Percentiles rank a stretch among this genome's conserved stretches.
Conservation (phyloP, 2,329 filamentous ascomycete species). For the Tolypocladium amazonense region DNA sequence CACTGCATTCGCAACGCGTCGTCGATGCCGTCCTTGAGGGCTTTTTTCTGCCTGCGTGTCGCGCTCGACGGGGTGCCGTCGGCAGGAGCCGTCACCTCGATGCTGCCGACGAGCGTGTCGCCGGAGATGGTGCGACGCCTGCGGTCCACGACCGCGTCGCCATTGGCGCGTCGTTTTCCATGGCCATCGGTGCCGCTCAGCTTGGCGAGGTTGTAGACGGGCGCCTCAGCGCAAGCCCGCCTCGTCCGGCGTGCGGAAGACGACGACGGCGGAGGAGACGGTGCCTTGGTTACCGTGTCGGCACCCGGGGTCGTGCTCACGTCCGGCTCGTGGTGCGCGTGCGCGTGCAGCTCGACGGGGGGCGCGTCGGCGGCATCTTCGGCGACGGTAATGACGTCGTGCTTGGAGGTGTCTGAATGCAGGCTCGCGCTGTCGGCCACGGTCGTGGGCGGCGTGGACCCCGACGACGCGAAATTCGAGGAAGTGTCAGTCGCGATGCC, state of each 20-base stretch:
- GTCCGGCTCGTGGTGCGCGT: conserved; percentile 9
- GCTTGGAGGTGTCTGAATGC: conserved; percentile 31
- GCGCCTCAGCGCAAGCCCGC: conserved; percentile 42
- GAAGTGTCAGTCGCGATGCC: conserved; percentile 26
- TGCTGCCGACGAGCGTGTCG: conserved; percentile 20
- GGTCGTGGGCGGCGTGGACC: conserved; percentile 57
- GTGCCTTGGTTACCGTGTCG: background rate
- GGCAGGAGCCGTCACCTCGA: conserved; percentile 11
- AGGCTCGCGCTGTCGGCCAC: conserved; percentile 52
- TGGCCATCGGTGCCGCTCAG: conserved; percentile 52
- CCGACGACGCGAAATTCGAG: conserved; percentile 43
- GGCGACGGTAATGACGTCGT: conserved; percentile 23
- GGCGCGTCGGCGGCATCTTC: conserved; percentile 13
- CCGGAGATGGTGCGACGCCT: conserved; percentile 36
- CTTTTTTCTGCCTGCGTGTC: conserved; percentile 4
- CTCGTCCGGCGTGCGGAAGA: conserved; percentile 35
- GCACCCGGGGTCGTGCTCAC: background rate
- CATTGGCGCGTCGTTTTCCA: conserved; percentile 42
- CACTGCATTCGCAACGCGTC: conserved; percentile 36
- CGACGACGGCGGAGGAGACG: conserved; percentile 6
- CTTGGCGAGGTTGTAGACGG: conserved; percentile 57
- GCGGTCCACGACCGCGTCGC: conserved; percentile 33
- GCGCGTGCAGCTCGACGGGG: conserved; percentile 17
- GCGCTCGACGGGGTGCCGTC: conserved; percentile 5
- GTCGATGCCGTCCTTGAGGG: conserved; percentile 21